Evolutionary conservation across 768 basidiomycete species (phyloP).

Genomic region (Lactifluus subvellereus): DNA sequence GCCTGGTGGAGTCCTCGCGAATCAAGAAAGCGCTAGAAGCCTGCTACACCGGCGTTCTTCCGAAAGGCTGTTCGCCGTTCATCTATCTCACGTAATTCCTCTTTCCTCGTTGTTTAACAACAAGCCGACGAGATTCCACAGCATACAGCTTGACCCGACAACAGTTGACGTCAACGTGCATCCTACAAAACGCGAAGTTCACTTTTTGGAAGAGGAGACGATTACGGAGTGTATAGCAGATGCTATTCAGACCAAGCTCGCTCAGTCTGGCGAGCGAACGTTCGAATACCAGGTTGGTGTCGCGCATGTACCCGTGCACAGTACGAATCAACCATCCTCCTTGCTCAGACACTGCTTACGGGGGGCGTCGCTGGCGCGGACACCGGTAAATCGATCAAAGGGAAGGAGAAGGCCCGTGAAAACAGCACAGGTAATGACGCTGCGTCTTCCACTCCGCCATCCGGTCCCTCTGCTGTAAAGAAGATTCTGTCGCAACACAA

Average conservation of each 20-base stretch:
- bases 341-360: slow-evolving; percentile 51
- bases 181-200: slow-evolving; percentile 95
- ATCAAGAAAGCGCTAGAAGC: slow-evolving; percentile 86
- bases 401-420: slow-evolving; percentile 20
- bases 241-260: slow-evolving; percentile 64
- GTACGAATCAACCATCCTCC: not conserved
- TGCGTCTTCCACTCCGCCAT: slow-evolving; percentile 3
- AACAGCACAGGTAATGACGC: not conserved
- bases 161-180: slow-evolving; percentile 97
- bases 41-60: slow-evolving; percentile 76
- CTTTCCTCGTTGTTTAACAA: not conserved
- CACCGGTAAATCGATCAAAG: not conserved
- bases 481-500: slow-evolving; percentile 78
- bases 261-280: slow-evolving; percentile 32
- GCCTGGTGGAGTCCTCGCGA: slow-evolving; percentile 81
- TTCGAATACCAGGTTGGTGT: slow-evolving; percentile 64
- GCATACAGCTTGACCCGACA: slow-evolving; percentile 76
- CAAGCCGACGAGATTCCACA: slow-evolving; percentile 29
- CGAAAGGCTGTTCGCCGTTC: slow-evolving; percentile 87
- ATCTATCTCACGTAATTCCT: slow-evolving; percentile 80
- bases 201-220: slow-evolving; percentile 86
- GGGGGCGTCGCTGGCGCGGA: slow-evolving; percentile 34
- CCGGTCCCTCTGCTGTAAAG: slow-evolving; percentile 30
- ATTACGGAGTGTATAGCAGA: slow-evolving; percentile 76
- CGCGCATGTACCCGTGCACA: not conserved